Evolutionary conservation across 2,329 filamentous ascomycete genomes (phyloP), one percentile per base, ranked within the genome.

Genomic region (Cercospora zeae-maydis): DNA sequence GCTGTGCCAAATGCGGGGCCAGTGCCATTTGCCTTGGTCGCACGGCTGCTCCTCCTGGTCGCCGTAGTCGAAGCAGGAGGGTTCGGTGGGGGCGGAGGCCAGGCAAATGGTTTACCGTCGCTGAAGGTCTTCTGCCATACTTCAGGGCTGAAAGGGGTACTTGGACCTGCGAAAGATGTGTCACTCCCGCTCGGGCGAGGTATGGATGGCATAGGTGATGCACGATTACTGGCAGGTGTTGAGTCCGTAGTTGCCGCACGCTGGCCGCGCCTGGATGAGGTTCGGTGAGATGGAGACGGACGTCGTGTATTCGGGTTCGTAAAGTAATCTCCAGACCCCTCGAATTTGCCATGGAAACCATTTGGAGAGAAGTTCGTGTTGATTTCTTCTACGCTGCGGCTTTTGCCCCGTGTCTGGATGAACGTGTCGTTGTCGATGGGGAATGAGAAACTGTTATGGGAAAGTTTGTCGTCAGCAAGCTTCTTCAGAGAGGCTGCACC

Each of bases 331-430:
- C 74, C 68, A 33, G 70, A 74, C 49, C 78, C 78, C 45, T 64
- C 56, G 65, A 82, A 82, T 52, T 76, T 78, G 39, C 79, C 80
- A 67, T 75, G 76, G 76, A 78, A 81, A 31, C 78, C 78, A 24
- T 75, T 74, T 21, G 80, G 77, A 7, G 78, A 78, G 67, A 82
- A 82, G 30, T 78, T 79, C 56, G 79, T 79, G 62, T 81, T 81
- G 72, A 82, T 81, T 63, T 76, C 77, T 62, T 82, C 80, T 51
- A 78, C 76, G 64, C 80, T 82, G 63, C 75, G 75, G 66, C 78
- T 81, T 66, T 80, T 79, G 69, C 75, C 75, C 16, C 70, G 69
- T 19, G 68, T 70, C 5, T 67, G 59, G 10, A 65, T 64, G 59
- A 70, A 73, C 14, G 69, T 63, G 11, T 70, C 69, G 30, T 63